These are phyloP conservation scores for Hypoxylon sp. DNA, from an alignment of 2,329 filamentous ascomycete species.

Conservation along the genomic window DNA sequence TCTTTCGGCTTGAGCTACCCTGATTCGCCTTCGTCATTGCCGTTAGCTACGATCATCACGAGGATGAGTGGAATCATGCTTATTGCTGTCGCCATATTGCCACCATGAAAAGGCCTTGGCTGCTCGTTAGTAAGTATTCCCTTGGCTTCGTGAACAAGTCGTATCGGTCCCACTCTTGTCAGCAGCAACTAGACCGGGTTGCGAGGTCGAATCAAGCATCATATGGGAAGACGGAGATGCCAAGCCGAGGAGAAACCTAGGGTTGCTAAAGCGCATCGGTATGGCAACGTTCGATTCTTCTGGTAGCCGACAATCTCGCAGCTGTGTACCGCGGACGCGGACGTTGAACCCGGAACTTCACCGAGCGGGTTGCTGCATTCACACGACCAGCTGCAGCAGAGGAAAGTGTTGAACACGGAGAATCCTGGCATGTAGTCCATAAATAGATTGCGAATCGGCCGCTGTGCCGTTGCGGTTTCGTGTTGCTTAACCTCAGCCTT, in stretches of 20 bases:
- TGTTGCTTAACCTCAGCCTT: too few relatives aligned
- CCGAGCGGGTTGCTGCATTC: slow-evolving; percentile 21
- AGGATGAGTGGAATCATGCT: slow-evolving; percentile 10
- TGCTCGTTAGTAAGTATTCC: slow-evolving; percentile 23
- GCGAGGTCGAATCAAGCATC: not conserved
- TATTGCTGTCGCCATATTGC: slow-evolving; percentile 11
- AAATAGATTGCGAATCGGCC: too few relatives aligned
- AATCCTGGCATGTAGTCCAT: too few relatives aligned
- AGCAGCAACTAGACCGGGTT: not conserved
- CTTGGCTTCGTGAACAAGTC: slow-evolving; percentile 18
- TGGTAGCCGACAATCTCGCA: slow-evolving; percentile 14
- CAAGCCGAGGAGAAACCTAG: not conserved
- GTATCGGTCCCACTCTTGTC: slow-evolving; percentile 9
- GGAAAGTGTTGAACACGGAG: too few relatives aligned
- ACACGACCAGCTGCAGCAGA: slow-evolving; percentile 28
- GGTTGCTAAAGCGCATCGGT: slow-evolving; percentile 11
- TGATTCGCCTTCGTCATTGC: not conserved
- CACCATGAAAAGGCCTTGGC: slow-evolving; percentile 20
- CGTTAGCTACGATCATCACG: slow-evolving; percentile 21
- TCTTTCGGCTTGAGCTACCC: too few relatives aligned
- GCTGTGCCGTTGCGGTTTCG: too few relatives aligned
- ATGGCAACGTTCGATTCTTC: slow-evolving; percentile 1
- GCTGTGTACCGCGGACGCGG: slow-evolving; percentile 2
- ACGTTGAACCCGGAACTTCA: slow-evolving; percentile 1
- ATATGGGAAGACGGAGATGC: not conserved